A percentile compares a stretch with the other conserved stretches of the same genome.
Evolutionary conservation across 1,284 basidiomycete genomes (phyloP).

Genomic region (Papiliotrema flavescens): DNA sequence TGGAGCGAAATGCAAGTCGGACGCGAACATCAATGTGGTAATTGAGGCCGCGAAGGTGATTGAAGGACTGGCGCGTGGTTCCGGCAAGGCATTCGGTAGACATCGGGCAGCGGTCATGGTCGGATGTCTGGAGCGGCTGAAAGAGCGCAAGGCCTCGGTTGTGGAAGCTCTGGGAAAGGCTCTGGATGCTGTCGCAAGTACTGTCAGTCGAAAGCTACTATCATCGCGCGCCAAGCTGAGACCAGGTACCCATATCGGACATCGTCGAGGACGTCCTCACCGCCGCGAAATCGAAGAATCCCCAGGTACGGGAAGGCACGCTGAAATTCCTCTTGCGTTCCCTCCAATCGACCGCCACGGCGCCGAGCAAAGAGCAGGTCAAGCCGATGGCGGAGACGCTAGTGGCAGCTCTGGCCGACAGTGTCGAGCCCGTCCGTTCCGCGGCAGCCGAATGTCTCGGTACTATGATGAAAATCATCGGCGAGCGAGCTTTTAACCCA

Average conservation of each 20-base stretch:
- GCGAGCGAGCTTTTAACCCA: conserved; percentile 85
- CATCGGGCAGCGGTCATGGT: conserved; percentile 72
- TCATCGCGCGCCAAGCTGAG: not conserved
- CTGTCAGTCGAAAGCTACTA: conserved; percentile 55
- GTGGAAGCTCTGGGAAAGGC: conserved; percentile 84
- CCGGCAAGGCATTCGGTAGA: conserved; percentile 70
- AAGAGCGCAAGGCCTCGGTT: conserved; percentile 88
- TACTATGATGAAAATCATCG: conserved; percentile 94
- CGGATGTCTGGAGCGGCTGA: conserved; percentile 82
- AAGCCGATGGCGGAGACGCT: conserved; percentile 80
- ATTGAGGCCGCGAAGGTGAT: conserved; percentile 81
- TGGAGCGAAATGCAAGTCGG: conserved; percentile 76
- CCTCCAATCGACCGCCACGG: conserved; percentile 62
- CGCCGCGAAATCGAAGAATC: conserved; percentile 85
- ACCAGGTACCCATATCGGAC: conserved; percentile 72
- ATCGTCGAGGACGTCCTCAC: conserved; percentile 79
- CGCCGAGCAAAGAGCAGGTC: conserved; percentile 68
- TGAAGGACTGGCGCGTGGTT: conserved; percentile 78
- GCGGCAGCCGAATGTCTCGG: conserved; percentile 86
- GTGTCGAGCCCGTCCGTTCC: conserved; percentile 83
- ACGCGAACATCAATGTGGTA: conserved; percentile 95
- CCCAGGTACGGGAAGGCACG: conserved; percentile 92
- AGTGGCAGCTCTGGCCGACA: conserved; percentile 75
- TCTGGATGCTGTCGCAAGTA: conserved; percentile 82
- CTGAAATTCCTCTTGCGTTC: conserved; percentile 83